Base-by-base conservation (phyloP, 1,284 basidiomycete genomes). In the Ceratobasidium papillatum region DNA sequence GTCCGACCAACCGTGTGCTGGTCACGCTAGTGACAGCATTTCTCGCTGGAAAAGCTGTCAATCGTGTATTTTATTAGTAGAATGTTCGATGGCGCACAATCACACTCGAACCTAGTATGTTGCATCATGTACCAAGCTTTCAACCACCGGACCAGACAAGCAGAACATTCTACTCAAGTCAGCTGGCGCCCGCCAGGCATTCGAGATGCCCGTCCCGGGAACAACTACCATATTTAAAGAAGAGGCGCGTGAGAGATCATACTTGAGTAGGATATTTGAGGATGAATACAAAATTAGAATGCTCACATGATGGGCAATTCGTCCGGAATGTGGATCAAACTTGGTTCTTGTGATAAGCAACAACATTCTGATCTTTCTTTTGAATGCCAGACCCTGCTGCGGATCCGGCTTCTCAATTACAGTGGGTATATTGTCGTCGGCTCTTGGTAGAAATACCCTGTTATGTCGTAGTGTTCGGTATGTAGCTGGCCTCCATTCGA, bases 141-240 rank as follows among this genome's bases (percentile, higher is more conserved):
- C 2, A 63, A 45, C 14, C 5, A 7, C 41, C 17, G 25, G 45
- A 25, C 25, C 8, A 65, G 27, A 30, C n/a, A 51, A 43, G 32
- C 27, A 34, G 63, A 65, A 65, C 38, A 19, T 65, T 65, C 63
- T 30, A 27, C 30, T 27, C 22, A 65, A 51, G 63, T 65, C 63
- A 65, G 25, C 63, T 65, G 63, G 43, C 30, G 3, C 43, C 41
- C 17, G 30, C 25, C 34, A n/a, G 25, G 19, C 11, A n/a, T 63
- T 43, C 36, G 61, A 63, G 61, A 63, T 22, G 22, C 25, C 5
- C n/a, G 34, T 7, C 4, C 14, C 19, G 30, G 59, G 30, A 25
- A 41, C 45, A 65, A 51, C 47, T 9, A 30, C 43, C 51, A 32
- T 32, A 43, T 65, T 51, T 51, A 25, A 52, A 3, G 19, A 47